Evolutionary conservation across 768 basidiomycete genomes (phyloP).

Genomic region (Nidularia pulvinata): DNA sequence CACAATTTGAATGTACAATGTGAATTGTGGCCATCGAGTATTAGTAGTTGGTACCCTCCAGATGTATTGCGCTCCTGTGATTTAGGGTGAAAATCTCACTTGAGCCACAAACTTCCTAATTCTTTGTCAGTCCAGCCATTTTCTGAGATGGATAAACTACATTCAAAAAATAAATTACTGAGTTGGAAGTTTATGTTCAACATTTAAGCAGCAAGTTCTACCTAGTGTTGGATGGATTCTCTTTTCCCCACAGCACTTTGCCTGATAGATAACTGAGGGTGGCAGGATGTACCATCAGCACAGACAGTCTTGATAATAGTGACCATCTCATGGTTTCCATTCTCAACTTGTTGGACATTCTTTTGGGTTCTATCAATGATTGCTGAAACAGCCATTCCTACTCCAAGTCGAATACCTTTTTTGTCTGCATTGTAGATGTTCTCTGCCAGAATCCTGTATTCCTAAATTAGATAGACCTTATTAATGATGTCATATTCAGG

Average conservation of each 20-base stretch:
- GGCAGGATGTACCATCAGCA: constrained; percentile 29
- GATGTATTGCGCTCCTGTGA: constrained; percentile 10
- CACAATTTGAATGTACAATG: constrained; percentile 30
- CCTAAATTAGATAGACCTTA: not conserved
- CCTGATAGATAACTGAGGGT: constrained; percentile 32
- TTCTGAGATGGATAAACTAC: constrained; percentile 25
- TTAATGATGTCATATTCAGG: too few relatives aligned
- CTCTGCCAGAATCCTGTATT: not conserved
- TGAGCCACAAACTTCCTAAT: constrained; percentile 26
- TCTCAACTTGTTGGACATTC: not conserved
- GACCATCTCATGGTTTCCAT: constrained; percentile 29
- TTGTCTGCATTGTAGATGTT: constrained; percentile 10
- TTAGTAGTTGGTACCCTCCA: constrained; percentile 22
- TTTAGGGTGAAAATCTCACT: constrained; percentile 25
- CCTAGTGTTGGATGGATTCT: constrained; percentile 21
- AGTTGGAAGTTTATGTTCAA: too few relatives aligned
- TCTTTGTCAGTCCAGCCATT: constrained; percentile 39
- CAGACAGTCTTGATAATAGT: constrained; percentile 38
- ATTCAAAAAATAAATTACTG: too few relatives aligned
- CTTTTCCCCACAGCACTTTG: constrained; percentile 13
- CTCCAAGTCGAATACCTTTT: constrained; percentile 5
- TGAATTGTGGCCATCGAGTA: constrained; percentile 35
- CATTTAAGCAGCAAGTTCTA: too few relatives aligned
- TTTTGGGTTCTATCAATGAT: not conserved
- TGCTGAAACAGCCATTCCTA: constrained; percentile 1